Conservation (phyloP, 495 filamentous ascomycete genomes). For the Poronia punctata region DNA sequence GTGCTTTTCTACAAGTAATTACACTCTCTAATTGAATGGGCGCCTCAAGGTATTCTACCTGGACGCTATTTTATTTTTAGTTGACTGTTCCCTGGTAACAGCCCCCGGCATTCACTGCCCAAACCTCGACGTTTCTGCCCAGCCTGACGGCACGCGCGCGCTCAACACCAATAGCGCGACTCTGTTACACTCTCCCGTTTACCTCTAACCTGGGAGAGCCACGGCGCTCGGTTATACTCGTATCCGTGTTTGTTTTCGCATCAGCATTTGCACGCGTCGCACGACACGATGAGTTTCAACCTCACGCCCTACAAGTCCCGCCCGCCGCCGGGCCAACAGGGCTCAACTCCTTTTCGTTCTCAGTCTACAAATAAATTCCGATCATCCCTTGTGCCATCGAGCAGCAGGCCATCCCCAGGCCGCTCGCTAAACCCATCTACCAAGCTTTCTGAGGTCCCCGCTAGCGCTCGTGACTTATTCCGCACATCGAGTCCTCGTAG, state of each 20-base stretch:
- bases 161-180: too few species aligned
- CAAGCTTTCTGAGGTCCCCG: constrained; percentile 12
- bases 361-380: constrained; percentile 21
- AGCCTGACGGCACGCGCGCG: too few species aligned
- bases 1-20: neutral
- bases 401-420: constrained; percentile 13
- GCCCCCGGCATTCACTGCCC: too few species aligned
- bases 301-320: constrained; percentile 23
- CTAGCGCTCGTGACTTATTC: constrained; percentile 28
- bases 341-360: constrained; percentile 27
- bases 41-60: neutral
- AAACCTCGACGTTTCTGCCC: too few species aligned
- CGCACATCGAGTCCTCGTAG: constrained; percentile 29
- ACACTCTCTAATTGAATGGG: neutral
- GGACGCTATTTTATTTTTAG: too few species aligned
- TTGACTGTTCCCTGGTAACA: too few species aligned
- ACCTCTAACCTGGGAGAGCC: too few species aligned
- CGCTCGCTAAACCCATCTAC: constrained; percentile 8
- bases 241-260: too few species aligned
- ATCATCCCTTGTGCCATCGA: constrained; percentile 24
- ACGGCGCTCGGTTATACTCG: too few species aligned
- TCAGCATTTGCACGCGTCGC: too few species aligned
- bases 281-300: constrained; percentile 17
- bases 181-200: too few species aligned
- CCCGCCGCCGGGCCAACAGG: constrained; percentile 22